Evolutionary conservation across 2,329 filamentous ascomycete genomes (phyloP).

Genomic region (Cladosporium sp.): DNA sequence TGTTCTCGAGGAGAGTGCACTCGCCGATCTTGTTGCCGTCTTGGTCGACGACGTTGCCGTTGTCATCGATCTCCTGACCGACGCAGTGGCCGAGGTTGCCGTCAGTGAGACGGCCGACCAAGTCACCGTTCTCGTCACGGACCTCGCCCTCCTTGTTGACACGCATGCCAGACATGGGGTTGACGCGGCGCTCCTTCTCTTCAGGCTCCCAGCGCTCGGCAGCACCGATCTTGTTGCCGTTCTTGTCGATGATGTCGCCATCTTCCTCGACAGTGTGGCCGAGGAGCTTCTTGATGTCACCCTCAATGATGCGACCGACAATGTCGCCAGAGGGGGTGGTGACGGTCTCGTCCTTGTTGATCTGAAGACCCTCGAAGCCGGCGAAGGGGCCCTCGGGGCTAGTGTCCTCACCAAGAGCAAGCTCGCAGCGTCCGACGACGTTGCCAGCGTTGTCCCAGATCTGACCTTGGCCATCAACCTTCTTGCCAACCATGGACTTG

Average conservation of each 20-base stretch:
- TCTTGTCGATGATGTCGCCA: constrained; percentile 48
- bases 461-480: constrained; percentile 57
- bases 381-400: constrained; percentile 53
- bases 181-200: constrained; percentile 50
- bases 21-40: constrained; percentile 59
- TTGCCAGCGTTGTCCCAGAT: constrained; percentile 60
- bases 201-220: constrained; percentile 49
- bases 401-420: constrained; percentile 46
- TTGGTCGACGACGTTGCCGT: constrained; percentile 47
- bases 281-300: constrained; percentile 46
- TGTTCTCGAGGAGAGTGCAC: constrained; percentile 56
- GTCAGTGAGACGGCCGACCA: constrained; percentile 45
- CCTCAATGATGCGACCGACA: constrained; percentile 45
- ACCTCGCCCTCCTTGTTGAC: constrained; percentile 51
- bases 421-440: constrained; percentile 53
- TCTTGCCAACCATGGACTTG: constrained; percentile 52
- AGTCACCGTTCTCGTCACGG: constrained; percentile 45
- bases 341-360: constrained; percentile 54
- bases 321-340: constrained; percentile 41
- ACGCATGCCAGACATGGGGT: constrained; percentile 52
- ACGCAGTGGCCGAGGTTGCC: constrained; percentile 47
- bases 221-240: constrained; percentile 48
- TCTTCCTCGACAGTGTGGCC: constrained; percentile 47
- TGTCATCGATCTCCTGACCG: constrained; percentile 48
- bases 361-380: constrained; percentile 51